Evolutionary conservation across 805 yeast species (phyloP).

Genomic region (Sugiyamaella valdiviana): DNA sequence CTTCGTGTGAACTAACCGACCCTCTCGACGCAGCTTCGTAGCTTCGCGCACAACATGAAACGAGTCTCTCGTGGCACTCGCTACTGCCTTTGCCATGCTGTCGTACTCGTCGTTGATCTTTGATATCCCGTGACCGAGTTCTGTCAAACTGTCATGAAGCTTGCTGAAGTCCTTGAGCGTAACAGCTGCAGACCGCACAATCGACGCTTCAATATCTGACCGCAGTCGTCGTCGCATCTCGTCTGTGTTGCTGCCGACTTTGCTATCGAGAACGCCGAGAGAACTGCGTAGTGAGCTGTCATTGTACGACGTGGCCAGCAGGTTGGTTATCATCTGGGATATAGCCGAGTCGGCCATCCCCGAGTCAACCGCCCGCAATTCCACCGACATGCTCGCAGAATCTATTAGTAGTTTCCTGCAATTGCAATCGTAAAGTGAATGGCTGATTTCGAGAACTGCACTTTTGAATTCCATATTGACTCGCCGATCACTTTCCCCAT

Average conservation of each 20-base stretch:
- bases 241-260: slow-evolving; percentile 28
- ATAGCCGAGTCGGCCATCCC: slow-evolving; percentile 5
- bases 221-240: slow-evolving; percentile 30
- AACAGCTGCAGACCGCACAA: slow-evolving; percentile 28
- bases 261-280: slow-evolving; percentile 26
- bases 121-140: slow-evolving; percentile 22
- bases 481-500: too few species aligned
- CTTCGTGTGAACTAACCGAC: slow-evolving; percentile 20
- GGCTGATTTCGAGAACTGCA: too few species aligned
- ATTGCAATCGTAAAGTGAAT: too few species aligned
- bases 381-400: too few species aligned
- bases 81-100: slow-evolving; percentile 22
- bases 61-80: slow-evolving; percentile 21
- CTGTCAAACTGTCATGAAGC: slow-evolving; percentile 25
- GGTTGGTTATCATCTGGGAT: slow-evolving; percentile 22
- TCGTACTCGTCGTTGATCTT: slow-evolving; percentile 16
- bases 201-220: slow-evolving; percentile 31
- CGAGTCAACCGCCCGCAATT: not conserved
- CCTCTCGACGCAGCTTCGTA: slow-evolving; percentile 22
- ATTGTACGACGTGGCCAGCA: slow-evolving; percentile 31
- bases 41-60: slow-evolving; percentile 27
- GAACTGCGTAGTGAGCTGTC: slow-evolving; percentile 30
- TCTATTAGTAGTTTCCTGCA: too few species aligned
- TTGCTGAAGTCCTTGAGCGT: slow-evolving; percentile 32
- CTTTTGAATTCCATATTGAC: too few species aligned